Conservation (phyloP, 495 filamentous ascomycete genomes). For the Penicillium riverlandense region DNA sequence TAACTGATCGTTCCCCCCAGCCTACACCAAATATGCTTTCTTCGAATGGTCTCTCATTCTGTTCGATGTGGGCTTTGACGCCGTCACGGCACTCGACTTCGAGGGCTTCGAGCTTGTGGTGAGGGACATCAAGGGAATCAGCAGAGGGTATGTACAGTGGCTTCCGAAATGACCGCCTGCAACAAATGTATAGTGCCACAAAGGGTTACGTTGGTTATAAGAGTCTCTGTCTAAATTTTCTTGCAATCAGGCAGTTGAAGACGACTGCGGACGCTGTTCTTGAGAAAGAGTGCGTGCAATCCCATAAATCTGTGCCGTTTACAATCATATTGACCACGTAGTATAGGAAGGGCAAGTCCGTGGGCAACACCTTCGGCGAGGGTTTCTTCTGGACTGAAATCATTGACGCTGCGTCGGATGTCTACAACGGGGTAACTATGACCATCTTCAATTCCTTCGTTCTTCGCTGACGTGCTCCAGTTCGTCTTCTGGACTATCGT, state of each 20-base stretch:
- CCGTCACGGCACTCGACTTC: constrained; percentile 94
- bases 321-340: constrained; percentile 28
- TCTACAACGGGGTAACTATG: constrained; percentile 78
- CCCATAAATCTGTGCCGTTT: constrained; percentile 7
- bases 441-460: background rate
- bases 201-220: constrained; percentile 24
- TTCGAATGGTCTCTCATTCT: constrained; percentile 96
- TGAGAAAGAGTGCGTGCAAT: constrained; percentile 74
- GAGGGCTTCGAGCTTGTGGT: constrained; percentile 81
- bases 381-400: constrained; percentile 68
- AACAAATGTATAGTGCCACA: constrained; percentile 45
- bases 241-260: constrained; percentile 42
- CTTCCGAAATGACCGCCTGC: constrained; percentile 70
- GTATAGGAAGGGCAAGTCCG: constrained; percentile 67
- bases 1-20: constrained; percentile 35
- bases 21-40: constrained; percentile 97
- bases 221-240: constrained; percentile 39
- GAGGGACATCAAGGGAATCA: constrained; percentile 79
- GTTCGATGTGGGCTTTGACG: constrained; percentile 94
- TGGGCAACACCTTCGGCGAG: constrained; percentile 60
- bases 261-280: constrained; percentile 68
- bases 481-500: constrained; percentile 95
- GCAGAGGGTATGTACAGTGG: constrained; percentile 99
- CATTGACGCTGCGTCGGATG: constrained; percentile 77
- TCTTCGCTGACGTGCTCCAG: constrained; percentile 34